These are phyloP conservation scores for Picea abies DNA, from an alignment of 83 land plant species.

Conservation along the genomic window DNA sequence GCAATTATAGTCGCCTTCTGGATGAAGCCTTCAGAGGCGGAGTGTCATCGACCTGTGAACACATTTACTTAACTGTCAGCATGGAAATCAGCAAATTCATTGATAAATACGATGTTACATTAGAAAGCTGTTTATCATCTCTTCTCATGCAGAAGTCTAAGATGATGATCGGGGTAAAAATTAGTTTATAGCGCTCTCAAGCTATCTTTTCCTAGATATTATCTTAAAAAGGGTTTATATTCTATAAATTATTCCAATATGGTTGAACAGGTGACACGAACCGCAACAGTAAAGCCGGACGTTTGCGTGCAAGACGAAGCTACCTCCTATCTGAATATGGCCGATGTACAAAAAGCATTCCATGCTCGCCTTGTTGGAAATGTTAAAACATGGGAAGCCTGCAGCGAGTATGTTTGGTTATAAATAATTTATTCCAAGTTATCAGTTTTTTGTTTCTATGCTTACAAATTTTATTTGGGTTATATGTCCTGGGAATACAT, in stretches of 20 bases:
- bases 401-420: conserved; percentile 5
- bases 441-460: too few relatives aligned
- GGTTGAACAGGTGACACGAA: too few relatives aligned
- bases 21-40: conserved; percentile 41
- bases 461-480: too few relatives aligned
- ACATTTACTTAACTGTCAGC: conserved; percentile 51
- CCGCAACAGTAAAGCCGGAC: not conserved
- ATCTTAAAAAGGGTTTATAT: too few relatives aligned
- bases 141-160: conserved; percentile 53
- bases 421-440: too few relatives aligned
- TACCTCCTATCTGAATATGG: not conserved
- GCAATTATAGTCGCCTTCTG: conserved; percentile 12
- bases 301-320: conserved; percentile 19
- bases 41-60: conserved; percentile 56
- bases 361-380: conserved; percentile 10
- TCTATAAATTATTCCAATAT: too few relatives aligned
- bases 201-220: too few relatives aligned
- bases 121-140: conserved; percentile 81
- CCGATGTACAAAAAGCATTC: conserved; percentile 11
- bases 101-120: conserved; percentile 74
- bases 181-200: too few relatives aligned
- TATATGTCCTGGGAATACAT: too few relatives aligned
- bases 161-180: conserved; percentile 18
- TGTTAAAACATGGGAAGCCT: conserved; percentile 1
- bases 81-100: conserved; percentile 66